Conservation (phyloP, 306 rosid genomes). For the Sphenostylis stenocarpa region DNA sequence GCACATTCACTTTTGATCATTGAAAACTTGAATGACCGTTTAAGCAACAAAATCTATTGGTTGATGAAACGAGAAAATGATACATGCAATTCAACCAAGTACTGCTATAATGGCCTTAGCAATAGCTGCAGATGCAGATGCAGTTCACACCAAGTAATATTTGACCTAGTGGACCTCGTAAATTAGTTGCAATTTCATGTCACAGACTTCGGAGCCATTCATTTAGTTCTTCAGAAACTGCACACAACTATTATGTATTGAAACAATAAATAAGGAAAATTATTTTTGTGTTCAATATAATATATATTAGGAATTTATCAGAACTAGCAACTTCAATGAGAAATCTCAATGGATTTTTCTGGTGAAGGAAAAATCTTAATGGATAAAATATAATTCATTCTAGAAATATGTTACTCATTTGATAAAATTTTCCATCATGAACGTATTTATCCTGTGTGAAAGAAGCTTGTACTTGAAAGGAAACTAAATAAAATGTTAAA, state of each 20-base stretch:
- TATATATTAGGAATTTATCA: not conserved
- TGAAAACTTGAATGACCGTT: conserved; percentile 2
- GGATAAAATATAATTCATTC: too few species aligned
- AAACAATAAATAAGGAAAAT: not conserved
- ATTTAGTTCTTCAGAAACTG: not conserved
- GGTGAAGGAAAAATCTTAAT: too few species aligned
- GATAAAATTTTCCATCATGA: too few species aligned
- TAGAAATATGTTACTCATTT: too few species aligned
- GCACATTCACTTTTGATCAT: not conserved
- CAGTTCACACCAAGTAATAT: not conserved
- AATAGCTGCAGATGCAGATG: not conserved
- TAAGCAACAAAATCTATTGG: conserved; percentile 1
- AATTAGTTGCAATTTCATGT: not conserved
- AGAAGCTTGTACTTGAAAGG: too few species aligned
- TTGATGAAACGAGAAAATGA: not conserved
- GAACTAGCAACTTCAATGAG: not conserved
- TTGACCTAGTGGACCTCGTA: not conserved
- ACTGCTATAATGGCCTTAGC: not conserved
- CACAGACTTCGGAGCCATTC: not conserved
- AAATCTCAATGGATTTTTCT: not conserved
- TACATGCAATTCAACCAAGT: not conserved
- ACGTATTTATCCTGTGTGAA: too few species aligned
- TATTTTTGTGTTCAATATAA: not conserved
- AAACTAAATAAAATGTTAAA: too few species aligned
- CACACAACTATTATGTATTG: not conserved